Evolutionary conservation across 2,329 filamentous ascomycete genomes (phyloP), one percentile per base, ranked within the genome.

Genomic region (Talaromyces albobiverticillius): DNA sequence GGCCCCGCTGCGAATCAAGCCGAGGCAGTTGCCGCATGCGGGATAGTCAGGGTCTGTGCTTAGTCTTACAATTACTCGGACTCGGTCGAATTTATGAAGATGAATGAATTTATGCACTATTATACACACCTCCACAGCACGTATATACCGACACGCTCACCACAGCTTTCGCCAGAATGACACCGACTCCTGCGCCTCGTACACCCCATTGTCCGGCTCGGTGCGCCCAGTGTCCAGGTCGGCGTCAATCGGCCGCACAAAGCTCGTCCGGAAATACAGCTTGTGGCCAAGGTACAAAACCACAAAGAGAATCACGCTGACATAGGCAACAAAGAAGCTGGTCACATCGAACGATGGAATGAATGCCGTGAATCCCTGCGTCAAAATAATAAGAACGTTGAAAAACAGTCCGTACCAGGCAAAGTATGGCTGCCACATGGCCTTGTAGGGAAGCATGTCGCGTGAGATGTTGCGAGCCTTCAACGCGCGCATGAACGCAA

Each of bases 281-380:
- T 75, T 71, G 62, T 85, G 82, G 8, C 72, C 74, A 9, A 79
- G 64, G 61, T 82, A 85, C 45, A 86, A 61, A 4, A 71, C 57
- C 8, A 81, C 61, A 62, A 87, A 87, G 16, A 84, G 78, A 0
- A 83, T 82, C 47, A 87, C 80, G 11, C 83, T 83, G 22, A 86
- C 77, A 61, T 88, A 88, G 0, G 82, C 77, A 0, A 83, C 84
- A 59, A 87, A 71, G 63, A 94, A 94, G 61, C 77, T 76, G 3
- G 78, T 75, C 0, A 79, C 80, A n/a, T 76, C 25, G 14, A 47
- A 58, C 67, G 40, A 57, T 1, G 71, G 73, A 38, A 89, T 84
- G 64, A 88, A 89, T 5, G 81, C 79, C 9, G 83, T 83, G 70
- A 89, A 89, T 3, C 86, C 87, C 64, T 85, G 85, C 0, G 86